Conservation (phyloP, 208 protist genomes). For the Angomonas deanei region DNA sequence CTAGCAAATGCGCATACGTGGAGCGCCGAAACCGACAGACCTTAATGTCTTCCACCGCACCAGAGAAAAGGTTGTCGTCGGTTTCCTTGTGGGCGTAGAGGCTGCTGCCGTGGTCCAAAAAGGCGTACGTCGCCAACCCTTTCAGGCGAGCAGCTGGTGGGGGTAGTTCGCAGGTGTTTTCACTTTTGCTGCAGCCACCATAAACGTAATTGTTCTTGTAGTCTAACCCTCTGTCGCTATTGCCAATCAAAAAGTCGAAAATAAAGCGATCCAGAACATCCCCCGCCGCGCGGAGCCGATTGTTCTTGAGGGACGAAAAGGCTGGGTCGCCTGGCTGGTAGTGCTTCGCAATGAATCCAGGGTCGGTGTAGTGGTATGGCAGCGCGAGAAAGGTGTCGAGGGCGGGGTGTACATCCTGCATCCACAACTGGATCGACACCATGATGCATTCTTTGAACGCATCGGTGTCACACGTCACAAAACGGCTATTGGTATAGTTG, state of each 20-base stretch:
- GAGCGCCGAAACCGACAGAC: constrained; percentile 71
- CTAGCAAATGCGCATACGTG: constrained; percentile 37
- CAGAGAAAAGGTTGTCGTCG: constrained; percentile 57
- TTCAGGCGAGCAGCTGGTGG: constrained; percentile 28
- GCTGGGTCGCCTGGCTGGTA: constrained; percentile 51
- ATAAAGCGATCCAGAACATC: constrained; percentile 74
- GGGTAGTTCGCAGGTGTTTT: constrained; percentile 25
- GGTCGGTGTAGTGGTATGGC: constrained; percentile 47
- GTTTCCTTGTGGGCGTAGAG: constrained; percentile 78
- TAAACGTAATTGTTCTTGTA: constrained; percentile 88
- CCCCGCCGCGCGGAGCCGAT: constrained; percentile 57
- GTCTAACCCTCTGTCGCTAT: constrained; percentile 77
- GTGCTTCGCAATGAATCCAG: constrained; percentile 53
- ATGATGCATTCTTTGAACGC: constrained; percentile 33
- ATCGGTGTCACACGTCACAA: constrained; percentile 26
- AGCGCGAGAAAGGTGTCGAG: constrained; percentile 66
- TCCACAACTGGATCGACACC: constrained; percentile 78
- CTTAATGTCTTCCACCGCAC: constrained; percentile 30
- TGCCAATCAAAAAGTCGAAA: constrained; percentile 83
- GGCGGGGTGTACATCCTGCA: constrained; percentile 72
- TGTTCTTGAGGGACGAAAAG: constrained; percentile 39
- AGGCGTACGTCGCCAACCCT: constrained; percentile 75
- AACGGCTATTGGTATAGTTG: constrained; percentile 51
- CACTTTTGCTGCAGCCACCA: constrained; percentile 64
- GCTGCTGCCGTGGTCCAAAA: constrained; percentile 78